Conservation (phyloP, 2,329 filamentous ascomycete genomes). For the Sporothrix variecibatus region DNA sequence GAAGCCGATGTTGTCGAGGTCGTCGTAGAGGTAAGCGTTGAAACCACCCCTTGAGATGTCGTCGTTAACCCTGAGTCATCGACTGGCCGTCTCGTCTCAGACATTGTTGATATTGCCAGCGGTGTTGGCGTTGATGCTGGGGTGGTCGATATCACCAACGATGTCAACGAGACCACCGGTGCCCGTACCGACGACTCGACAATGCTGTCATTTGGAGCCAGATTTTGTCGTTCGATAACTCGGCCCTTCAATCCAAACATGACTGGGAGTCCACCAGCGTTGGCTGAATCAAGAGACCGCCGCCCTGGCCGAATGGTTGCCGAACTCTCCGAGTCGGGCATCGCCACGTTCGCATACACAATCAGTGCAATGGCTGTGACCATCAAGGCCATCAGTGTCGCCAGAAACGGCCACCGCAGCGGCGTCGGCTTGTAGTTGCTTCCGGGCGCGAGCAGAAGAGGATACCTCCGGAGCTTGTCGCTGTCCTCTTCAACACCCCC, state of each 20-base stretch:
- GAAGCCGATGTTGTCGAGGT: background rate
- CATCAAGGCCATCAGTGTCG: slow-evolving; percentile 34
- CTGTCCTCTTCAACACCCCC: slow-evolving; percentile 29
- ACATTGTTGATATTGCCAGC: background rate
- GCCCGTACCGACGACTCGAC: background rate
- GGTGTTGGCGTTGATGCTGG: background rate
- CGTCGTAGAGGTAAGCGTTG: background rate
- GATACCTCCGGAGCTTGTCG: slow-evolving; percentile 21
- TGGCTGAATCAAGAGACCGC: background rate
- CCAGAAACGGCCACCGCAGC: slow-evolving; percentile 40
- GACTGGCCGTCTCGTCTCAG: background rate
- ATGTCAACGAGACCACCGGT: background rate
- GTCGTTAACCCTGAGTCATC: background rate
- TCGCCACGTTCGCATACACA: slow-evolving; percentile 35
- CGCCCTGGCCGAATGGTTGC: slow-evolving; percentile 31
- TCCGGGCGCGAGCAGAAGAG: background rate
- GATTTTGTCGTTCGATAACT: background rate
- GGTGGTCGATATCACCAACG: background rate
- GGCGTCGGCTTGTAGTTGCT: slow-evolving; percentile 40
- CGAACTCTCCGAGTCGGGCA: slow-evolving; percentile 39
- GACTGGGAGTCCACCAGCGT: background rate
- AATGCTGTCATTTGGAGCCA: background rate
- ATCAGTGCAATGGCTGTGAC: slow-evolving; percentile 36
- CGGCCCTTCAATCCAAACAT: background rate
- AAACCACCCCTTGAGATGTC: background rate